These are phyloP conservation scores for Penicillium sp. DNA, from an alignment of 2,329 filamentous ascomycete genomes.

Conservation along the genomic window DNA sequence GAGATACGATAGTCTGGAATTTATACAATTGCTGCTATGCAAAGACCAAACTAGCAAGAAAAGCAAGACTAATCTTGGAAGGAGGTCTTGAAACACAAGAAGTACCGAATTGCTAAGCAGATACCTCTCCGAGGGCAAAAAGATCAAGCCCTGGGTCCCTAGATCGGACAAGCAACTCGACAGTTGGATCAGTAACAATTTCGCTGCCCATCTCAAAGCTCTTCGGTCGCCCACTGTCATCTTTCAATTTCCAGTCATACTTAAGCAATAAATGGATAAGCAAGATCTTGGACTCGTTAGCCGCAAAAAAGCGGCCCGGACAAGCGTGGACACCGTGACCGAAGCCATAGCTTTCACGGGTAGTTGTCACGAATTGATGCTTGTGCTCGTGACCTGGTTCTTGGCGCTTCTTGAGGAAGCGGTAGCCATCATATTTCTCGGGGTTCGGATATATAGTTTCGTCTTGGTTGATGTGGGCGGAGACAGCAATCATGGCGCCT, in stretches of 20 bases:
- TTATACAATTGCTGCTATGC: not conserved
- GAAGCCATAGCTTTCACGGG: constrained; percentile 32
- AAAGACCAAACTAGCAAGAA: not conserved
- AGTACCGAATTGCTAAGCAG: not conserved
- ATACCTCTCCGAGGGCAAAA: constrained; percentile 15
- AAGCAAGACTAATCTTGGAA: not conserved
- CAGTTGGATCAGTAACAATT: constrained; percentile 34
- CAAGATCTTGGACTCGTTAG: constrained; percentile 58
- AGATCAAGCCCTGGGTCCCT: constrained; percentile 28
- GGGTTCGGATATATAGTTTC: constrained; percentile 29
- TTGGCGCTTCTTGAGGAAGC: constrained; percentile 34
- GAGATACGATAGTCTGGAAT: no score
- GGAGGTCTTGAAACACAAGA: not conserved
- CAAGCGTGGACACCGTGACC: constrained; percentile 42
- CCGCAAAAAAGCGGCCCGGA: constrained; percentile 58
- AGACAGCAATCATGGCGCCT: constrained; percentile 26
- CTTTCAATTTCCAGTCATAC: constrained; percentile 51
- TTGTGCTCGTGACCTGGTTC: constrained; percentile 30
- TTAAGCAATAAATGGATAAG: constrained; percentile 53
- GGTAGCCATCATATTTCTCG: constrained; percentile 33
- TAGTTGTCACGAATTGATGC: constrained; percentile 32
- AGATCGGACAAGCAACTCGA: constrained; percentile 28
- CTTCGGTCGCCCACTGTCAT: constrained; percentile 40
- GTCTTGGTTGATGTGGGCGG: constrained; percentile 28
- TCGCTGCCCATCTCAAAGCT: constrained; percentile 49